phyloP scores from a whole-genome alignment of 306 rosid species.

The Mimosa pudica region DNA sequence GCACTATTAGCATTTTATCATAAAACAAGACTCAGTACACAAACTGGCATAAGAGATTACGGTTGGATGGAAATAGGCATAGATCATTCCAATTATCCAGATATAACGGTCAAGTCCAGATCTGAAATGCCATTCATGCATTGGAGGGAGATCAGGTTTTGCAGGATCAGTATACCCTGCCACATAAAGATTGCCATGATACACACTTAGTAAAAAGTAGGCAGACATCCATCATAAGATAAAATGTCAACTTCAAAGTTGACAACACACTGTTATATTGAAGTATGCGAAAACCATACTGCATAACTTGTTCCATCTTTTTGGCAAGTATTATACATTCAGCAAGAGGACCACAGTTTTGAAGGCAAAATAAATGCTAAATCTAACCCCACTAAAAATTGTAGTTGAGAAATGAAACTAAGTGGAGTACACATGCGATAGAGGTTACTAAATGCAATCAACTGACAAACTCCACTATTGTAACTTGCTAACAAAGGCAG shows the following conservation, averaged over 20 bases:
- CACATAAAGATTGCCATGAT: slow-evolving; percentile 31
- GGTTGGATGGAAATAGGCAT: slow-evolving; percentile 91
- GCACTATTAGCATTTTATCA: slow-evolving; percentile 23
- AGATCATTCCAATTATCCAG: slow-evolving; percentile 94
- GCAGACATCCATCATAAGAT: slow-evolving; percentile 23
- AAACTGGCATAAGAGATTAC: slow-evolving; percentile 51
- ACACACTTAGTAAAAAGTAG: slow-evolving; percentile 21
- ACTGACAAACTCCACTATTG: slow-evolving; percentile 20
- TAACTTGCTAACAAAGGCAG: slow-evolving; percentile 24
- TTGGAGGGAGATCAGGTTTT: slow-evolving; percentile 76
- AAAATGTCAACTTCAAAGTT: slow-evolving; percentile 31
- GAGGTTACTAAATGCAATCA: slow-evolving; percentile 14
- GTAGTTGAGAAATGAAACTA: slow-evolving; percentile 17
- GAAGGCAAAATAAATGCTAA: slow-evolving; percentile 22
- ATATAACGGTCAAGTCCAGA: slow-evolving; percentile 99
- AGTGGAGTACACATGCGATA: background rate
- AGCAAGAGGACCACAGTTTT: slow-evolving; percentile 23
- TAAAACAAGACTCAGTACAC: slow-evolving; percentile 32
- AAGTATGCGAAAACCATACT: slow-evolving; percentile 12
- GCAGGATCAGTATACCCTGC: slow-evolving; percentile 96
- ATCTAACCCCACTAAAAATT: slow-evolving; percentile 29
- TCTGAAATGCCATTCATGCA: slow-evolving; percentile 99
- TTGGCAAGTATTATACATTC: background rate
- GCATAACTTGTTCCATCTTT: background rate
- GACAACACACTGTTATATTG: slow-evolving; percentile 10